Conservation (phyloP, 208 protist species). For the Trypanosoma theileri region DNA sequence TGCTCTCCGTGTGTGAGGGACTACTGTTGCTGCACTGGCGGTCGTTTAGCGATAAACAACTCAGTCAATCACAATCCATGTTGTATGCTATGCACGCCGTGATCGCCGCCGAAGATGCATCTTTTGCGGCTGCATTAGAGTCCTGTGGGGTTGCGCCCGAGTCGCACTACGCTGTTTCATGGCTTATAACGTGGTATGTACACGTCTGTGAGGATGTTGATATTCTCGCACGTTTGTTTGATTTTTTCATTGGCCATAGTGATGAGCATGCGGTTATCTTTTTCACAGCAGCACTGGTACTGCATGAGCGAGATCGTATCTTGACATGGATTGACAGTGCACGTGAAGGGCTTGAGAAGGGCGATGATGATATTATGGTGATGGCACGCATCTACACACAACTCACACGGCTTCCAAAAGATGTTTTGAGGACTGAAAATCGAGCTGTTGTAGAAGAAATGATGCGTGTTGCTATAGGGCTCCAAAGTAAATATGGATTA, state of each 20-base stretch:
- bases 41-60: slow-evolving; percentile 48
- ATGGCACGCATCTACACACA: slow-evolving; percentile 76
- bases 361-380: slow-evolving; percentile 43
- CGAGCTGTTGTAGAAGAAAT: slow-evolving; percentile 38
- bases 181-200: slow-evolving; percentile 88
- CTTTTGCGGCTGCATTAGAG: slow-evolving; percentile 66
- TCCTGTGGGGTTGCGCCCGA: slow-evolving; percentile 67
- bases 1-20: slow-evolving; percentile 58
- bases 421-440: slow-evolving; percentile 38
- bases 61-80: slow-evolving; percentile 69
- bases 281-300: slow-evolving; percentile 70
- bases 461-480: slow-evolving; percentile 31
- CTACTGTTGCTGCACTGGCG: slow-evolving; percentile 63
- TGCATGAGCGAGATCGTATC: slow-evolving; percentile 54
- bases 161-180: slow-evolving; percentile 86
- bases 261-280: slow-evolving; percentile 67
- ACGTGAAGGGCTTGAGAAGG: slow-evolving; percentile 26
- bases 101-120: slow-evolving; percentile 51
- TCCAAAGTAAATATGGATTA: slow-evolving; percentile 30
- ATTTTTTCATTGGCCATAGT: slow-evolving; percentile 55
- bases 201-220: slow-evolving; percentile 49
- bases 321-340: slow-evolving; percentile 45
- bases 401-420: slow-evolving; percentile 48
- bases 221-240: slow-evolving; percentile 65
- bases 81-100: slow-evolving; percentile 77